Conservation (phyloP, 2,329 filamentous ascomycete species). For the Penicillium sp. region DNA sequence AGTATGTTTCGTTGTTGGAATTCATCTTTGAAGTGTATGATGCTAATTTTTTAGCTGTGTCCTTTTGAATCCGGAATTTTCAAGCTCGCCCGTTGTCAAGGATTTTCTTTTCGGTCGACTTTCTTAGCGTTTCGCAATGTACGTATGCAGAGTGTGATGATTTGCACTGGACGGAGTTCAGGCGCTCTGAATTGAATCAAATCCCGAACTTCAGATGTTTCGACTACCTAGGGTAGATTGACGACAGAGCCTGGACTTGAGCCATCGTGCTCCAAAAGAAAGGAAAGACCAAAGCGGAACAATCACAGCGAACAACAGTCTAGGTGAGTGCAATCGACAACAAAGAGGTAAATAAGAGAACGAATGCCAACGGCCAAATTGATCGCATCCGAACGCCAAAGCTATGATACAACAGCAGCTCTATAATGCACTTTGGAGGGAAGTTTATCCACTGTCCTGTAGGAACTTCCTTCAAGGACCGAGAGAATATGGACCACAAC, state of each 20-base stretch:
- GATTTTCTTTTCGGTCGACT: slow-evolving; percentile 68
- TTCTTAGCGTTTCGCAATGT: slow-evolving; percentile 16
- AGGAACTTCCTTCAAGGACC: no score
- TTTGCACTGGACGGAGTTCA: background rate
- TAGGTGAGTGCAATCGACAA: slow-evolving; percentile 1
- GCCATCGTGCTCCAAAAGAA: no score
- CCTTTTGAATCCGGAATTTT: slow-evolving; percentile 86
- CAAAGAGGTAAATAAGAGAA: slow-evolving; percentile 1
- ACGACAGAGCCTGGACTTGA: no score
- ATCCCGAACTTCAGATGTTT: background rate
- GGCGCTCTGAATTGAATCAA: background rate
- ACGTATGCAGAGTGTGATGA: slow-evolving; percentile 2
- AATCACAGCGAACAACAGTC: no score
- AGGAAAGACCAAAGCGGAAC: background rate
- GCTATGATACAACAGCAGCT: slow-evolving; percentile 7
- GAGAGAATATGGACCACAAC: no score
- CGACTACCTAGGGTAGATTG: background rate
- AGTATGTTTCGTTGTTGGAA: slow-evolving; percentile 56
- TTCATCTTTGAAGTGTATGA: background rate
- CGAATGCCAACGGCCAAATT: background rate
- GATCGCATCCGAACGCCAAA: slow-evolving; percentile 4
- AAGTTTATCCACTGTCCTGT: no score
- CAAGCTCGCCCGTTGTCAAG: slow-evolving; percentile 81
- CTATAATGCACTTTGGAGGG: slow-evolving; percentile 4
- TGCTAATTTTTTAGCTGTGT: slow-evolving; percentile 62